phyloP scores from a whole-genome alignment of 306 rosid species.

The Rosa lucieae region DNA sequence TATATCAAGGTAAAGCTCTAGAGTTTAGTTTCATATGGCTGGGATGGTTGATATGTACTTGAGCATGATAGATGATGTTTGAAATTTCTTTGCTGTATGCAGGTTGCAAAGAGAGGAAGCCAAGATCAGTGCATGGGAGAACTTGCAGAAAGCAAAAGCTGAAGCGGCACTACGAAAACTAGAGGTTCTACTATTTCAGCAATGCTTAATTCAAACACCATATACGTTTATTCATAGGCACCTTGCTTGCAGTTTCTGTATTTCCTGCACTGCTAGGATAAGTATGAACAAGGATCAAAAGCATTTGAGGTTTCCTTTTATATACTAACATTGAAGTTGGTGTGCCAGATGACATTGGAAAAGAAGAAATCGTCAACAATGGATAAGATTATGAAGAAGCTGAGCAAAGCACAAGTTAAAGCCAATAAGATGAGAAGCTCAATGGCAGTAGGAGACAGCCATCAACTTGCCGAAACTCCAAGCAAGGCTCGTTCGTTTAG shows the following conservation, averaged over 20 bases:
- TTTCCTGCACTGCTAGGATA: conserved; percentile 1
- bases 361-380: conserved; percentile 76
- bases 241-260: background rate
- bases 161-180: conserved; percentile 82
- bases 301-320: background rate
- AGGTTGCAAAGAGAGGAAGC: conserved; percentile 82
- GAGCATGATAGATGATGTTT: background rate
- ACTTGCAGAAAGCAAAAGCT: conserved; percentile 84
- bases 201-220: background rate
- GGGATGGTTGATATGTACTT: background rate
- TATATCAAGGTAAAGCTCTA: conserved; percentile 46
- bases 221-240: background rate
- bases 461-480: conserved; percentile 20
- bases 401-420: conserved; percentile 67
- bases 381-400: conserved; percentile 74
- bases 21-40: background rate
- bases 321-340: conserved; percentile 25
- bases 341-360: conserved; percentile 79
- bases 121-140: conserved; percentile 88
- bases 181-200: conserved; percentile 49
- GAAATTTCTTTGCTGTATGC: conserved; percentile 11
- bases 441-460: conserved; percentile 20
- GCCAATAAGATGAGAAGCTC: conserved; percentile 73
- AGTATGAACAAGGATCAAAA: background rate
- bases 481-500: conserved; percentile 13